These are phyloP conservation scores for Fimicolochytrium jonesii DNA, from an alignment of 192 early-diverging fungal species.

Conservation along the genomic window DNA sequence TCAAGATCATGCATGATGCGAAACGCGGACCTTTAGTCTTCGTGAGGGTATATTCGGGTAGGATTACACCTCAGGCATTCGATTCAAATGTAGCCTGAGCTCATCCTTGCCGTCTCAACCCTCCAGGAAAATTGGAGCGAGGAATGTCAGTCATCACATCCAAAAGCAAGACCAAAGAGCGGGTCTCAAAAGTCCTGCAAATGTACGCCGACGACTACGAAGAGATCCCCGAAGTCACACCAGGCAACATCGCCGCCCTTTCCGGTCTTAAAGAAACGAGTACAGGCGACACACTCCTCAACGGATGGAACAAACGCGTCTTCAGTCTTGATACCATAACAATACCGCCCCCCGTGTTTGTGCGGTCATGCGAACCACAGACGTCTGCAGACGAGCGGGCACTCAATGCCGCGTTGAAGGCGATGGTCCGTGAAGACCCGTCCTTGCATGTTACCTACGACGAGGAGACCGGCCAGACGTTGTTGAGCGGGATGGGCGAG, in stretches of 20 bases:
- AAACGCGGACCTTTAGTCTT: constrained; percentile 87
- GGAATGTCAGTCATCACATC: constrained; percentile 60
- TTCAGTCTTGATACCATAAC: constrained; percentile 66
- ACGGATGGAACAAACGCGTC: constrained; percentile 25
- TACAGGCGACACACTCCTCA: constrained; percentile 81
- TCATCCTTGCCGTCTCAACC: too few relatives aligned
- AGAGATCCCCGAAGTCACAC: constrained; percentile 65
- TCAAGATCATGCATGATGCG: constrained; percentile 85
- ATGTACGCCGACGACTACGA: constrained; percentile 90
- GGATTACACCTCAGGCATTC: too few relatives aligned
- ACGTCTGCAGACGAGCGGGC: constrained; percentile 63
- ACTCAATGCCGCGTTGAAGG: constrained; percentile 67
- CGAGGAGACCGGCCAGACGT: constrained; percentile 81
- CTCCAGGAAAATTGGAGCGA: constrained; percentile 59
- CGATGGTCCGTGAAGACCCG: constrained; percentile 81
- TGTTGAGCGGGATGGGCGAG: constrained; percentile 92
- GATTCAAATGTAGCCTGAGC: too few relatives aligned
- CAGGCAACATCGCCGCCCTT: constrained; percentile 84
- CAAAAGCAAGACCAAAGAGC: constrained; percentile 60
- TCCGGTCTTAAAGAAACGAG: constrained; percentile 76
- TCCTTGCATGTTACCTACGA: constrained; percentile 69
- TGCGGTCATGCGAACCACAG: constrained; percentile 57
- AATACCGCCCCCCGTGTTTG: constrained; percentile 85
- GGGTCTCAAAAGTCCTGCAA: constrained; percentile 76
- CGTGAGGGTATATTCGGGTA: constrained; percentile 84